Evolutionary conservation across 495 filamentous ascomycete genomes (phyloP).

Genomic region (Saxispiralis lemnorum): DNA sequence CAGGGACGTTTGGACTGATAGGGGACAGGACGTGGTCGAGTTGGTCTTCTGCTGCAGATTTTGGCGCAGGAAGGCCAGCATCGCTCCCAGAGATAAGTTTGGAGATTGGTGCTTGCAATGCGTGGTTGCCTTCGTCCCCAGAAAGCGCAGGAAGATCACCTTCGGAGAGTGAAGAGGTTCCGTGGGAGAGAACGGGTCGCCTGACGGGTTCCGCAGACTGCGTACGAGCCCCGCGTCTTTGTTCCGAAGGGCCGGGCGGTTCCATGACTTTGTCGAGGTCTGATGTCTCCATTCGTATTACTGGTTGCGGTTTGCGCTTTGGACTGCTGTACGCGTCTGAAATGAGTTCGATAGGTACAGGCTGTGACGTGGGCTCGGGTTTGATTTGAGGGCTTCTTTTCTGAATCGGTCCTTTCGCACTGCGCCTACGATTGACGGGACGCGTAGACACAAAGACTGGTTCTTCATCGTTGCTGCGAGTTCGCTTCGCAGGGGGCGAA

Average conservation of each 20-base stretch:
- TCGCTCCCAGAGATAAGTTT: no score
- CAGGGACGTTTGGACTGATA: constrained; percentile 1
- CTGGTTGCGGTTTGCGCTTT: neutral
- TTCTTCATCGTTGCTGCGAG: constrained; percentile 12
- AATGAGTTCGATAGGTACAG: constrained; percentile 17
- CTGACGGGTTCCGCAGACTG: neutral
- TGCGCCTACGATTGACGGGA: constrained; percentile 21
- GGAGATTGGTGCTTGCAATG: neutral
- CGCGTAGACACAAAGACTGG: constrained; percentile 20
- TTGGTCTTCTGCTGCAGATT: neutral
- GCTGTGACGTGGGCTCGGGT: constrained; percentile 7
- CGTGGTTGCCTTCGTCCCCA: neutral
- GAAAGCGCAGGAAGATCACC: neutral
- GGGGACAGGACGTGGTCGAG: neutral
- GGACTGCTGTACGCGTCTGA: constrained; percentile 22
- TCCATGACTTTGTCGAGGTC: constrained; percentile 23
- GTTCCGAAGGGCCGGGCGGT: constrained; percentile 13
- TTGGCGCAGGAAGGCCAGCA: no score
- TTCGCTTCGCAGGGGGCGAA: neutral
- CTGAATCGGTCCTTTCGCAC: neutral
- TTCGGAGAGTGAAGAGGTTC: constrained; percentile 6
- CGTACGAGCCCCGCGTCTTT: constrained; percentile 1
- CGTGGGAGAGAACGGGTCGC: neutral
- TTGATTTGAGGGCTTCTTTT: constrained; percentile 6
- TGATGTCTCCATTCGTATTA: constrained; percentile 20